phyloP scores from a whole-genome alignment of 345 rosid genomes.

The Angophora floribunda region DNA sequence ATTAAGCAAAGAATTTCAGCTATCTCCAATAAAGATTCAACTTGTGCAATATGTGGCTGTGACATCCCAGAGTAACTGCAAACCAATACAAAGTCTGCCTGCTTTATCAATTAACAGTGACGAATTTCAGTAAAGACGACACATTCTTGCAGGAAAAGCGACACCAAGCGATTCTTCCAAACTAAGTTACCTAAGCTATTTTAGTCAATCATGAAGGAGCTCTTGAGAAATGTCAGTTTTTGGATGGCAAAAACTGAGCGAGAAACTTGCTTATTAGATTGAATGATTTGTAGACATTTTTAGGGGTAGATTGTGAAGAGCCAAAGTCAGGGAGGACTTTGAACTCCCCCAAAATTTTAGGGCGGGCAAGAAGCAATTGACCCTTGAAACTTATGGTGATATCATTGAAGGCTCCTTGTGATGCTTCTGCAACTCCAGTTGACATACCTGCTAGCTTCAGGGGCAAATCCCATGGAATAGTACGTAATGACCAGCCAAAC shows the following conservation, averaged over 20 bases:
- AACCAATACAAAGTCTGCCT: neutral
- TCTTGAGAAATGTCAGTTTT: neutral
- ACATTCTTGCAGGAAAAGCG: neutral
- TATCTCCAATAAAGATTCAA: neutral
- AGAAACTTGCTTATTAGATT: neutral
- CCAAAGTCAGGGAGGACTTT: neutral
- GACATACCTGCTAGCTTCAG: conserved; percentile 58
- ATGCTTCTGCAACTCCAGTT: neutral
- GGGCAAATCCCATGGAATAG: conserved; percentile 64
- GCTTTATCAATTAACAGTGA: neutral
- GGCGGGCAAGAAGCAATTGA: neutral
- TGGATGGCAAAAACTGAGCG: neutral
- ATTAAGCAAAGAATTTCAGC: neutral
- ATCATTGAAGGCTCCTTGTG: neutral
- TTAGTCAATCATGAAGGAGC: neutral
- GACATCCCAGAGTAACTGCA: neutral
- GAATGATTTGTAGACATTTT: neutral
- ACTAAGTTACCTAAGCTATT: neutral
- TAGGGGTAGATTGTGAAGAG: neutral
- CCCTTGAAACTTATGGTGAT: neutral
- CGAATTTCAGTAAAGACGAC: neutral
- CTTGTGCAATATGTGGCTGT: neutral
- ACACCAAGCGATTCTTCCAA: neutral
- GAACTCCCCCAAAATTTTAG: neutral
- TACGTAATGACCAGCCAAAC: conserved; percentile 65